Conservation (phyloP, 225 moss, liverwort and hornwort species). For the Lunularia cruciata region DNA sequence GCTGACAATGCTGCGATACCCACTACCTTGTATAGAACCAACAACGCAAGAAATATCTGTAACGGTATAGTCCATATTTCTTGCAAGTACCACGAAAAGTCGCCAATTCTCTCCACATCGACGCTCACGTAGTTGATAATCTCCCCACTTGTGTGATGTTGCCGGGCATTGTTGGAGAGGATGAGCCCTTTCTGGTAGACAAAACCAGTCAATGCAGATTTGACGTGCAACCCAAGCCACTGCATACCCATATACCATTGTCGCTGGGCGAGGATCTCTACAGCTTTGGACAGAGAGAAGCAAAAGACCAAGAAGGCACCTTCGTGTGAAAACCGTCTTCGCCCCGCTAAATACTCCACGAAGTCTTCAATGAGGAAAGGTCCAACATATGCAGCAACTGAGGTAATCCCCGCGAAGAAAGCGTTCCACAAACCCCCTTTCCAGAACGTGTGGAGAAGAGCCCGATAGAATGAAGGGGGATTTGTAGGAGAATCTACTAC, state of each 20-base stretch:
- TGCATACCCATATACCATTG: slow-evolving; percentile 38
- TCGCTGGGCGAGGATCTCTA: slow-evolving; percentile 34
- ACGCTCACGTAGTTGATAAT: slow-evolving; percentile 72
- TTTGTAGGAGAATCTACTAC: slow-evolving; percentile 28
- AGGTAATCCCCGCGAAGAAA: slow-evolving; percentile 44
- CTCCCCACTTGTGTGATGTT: slow-evolving; percentile 62
- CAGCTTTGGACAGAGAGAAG: slow-evolving; percentile 42
- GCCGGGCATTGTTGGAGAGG: slow-evolving; percentile 57
- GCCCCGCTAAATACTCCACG: slow-evolving; percentile 83
- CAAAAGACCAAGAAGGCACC: slow-evolving; percentile 40
- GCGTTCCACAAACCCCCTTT: slow-evolving; percentile 37
- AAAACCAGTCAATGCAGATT: slow-evolving; percentile 49
- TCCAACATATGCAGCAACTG: slow-evolving; percentile 57
- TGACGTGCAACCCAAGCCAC: slow-evolving; percentile 32
- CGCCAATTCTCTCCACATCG: slow-evolving; percentile 55
- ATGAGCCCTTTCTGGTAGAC: slow-evolving; percentile 54
- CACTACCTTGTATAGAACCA: slow-evolving; percentile 54
- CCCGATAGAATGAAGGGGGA: slow-evolving; percentile 52
- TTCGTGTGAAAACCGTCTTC: slow-evolving; percentile 56
- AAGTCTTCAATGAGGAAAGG: slow-evolving; percentile 80
- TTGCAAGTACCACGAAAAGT: slow-evolving; percentile 45
- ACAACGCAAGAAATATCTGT: slow-evolving; percentile 53
- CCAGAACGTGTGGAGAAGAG: slow-evolving; percentile 61
- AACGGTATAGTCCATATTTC: slow-evolving; percentile 57
- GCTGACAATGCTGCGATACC: slow-evolving; percentile 55